Percentiles rank a stretch among this genome's conserved stretches.
Evolutionary conservation across 2,329 filamentous ascomycete genomes (phyloP).

Genomic region (Curvularia sp.): DNA sequence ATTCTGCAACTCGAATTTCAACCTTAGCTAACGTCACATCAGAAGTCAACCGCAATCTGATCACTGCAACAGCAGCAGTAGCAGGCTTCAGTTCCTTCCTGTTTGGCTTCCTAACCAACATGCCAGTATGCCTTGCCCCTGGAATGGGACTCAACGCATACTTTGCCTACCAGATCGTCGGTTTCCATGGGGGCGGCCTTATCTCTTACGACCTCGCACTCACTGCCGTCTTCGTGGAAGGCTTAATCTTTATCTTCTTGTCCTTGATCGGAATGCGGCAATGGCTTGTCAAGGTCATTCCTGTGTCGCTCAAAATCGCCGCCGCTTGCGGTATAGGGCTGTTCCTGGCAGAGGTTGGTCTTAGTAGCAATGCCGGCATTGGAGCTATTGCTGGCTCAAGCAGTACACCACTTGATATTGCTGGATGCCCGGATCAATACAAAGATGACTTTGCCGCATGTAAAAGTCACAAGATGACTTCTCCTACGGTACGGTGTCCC

Average conservation of each 20-base stretch:
- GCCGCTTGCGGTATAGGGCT: conserved; percentile 86
- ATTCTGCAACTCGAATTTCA: background rate
- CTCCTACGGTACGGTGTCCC: conserved; percentile 61
- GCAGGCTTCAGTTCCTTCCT: conserved; percentile 77
- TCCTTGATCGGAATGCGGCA: conserved; percentile 83
- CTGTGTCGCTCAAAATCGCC: conserved; percentile 83
- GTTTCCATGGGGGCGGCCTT: conserved; percentile 73
- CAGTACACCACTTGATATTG: conserved; percentile 73
- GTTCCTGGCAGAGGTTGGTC: conserved; percentile 76
- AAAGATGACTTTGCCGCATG: conserved; percentile 63
- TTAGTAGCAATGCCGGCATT: conserved; percentile 82
- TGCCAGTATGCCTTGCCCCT: conserved; percentile 57
- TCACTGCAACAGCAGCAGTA: conserved; percentile 85
- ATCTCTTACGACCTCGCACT: conserved; percentile 79
- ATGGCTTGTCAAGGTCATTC: conserved; percentile 84
- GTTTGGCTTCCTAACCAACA: conserved; percentile 82
- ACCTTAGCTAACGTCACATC: conserved; percentile 5
- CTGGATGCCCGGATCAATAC: conserved; percentile 71
- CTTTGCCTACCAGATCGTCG: conserved; percentile 83
- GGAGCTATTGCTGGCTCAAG: conserved; percentile 73
- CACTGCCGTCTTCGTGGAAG: conserved; percentile 87
- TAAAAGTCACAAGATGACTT: conserved; percentile 77
- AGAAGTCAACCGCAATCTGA: conserved; percentile 75
- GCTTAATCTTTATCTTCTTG: conserved; percentile 81
- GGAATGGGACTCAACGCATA: conserved; percentile 75